A percentile compares a stretch with the other conserved stretches of the same genome.
These are phyloP conservation scores for Scedosporium boydii DNA, from an alignment of 2,329 filamentous ascomycete genomes.

Conservation along the genomic window DNA sequence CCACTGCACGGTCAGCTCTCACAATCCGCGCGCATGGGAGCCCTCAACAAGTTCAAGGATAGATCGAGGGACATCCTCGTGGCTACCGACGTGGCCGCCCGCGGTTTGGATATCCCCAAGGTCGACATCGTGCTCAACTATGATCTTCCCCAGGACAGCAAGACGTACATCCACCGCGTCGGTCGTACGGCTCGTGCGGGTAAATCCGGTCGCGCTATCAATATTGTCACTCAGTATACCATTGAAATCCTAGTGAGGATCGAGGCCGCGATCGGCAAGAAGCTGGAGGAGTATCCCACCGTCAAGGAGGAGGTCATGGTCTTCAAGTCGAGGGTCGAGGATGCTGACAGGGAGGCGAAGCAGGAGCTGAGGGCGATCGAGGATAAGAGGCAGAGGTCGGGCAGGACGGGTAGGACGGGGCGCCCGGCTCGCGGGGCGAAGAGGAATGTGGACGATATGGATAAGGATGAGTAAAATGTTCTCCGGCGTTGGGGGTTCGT, in stretches of 20 bases:
- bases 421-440: slow-evolving; percentile 33
- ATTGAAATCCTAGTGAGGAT: slow-evolving; percentile 72
- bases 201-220: slow-evolving; percentile 73
- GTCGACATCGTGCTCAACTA: slow-evolving; percentile 83
- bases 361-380: slow-evolving; percentile 73
- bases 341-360: slow-evolving; percentile 72
- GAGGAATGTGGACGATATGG: slow-evolving; percentile 53
- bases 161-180: slow-evolving; percentile 86
- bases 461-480: slow-evolving; percentile 58
- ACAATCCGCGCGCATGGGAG: slow-evolving; percentile 77
- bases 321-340: slow-evolving; percentile 66
- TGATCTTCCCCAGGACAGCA: slow-evolving; percentile 74
- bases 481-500: too few relatives aligned
- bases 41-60: slow-evolving; percentile 81
- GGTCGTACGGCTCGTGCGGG: slow-evolving; percentile 82
- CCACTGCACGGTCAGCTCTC: slow-evolving; percentile 88
- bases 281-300: slow-evolving; percentile 58
- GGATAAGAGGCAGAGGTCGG: slow-evolving; percentile 51
- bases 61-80: slow-evolving; percentile 78
- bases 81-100: slow-evolving; percentile 86
- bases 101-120: slow-evolving; percentile 86
- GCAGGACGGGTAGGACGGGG: slow-evolving; percentile 31
- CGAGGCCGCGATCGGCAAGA: slow-evolving; percentile 71
- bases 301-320: slow-evolving; percentile 81
- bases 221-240: slow-evolving; percentile 80